Evolutionary conservation across 2,329 filamentous ascomycete genomes (phyloP), one percentile per base, ranked within the genome.

Genomic region (Penicillium sp.): DNA sequence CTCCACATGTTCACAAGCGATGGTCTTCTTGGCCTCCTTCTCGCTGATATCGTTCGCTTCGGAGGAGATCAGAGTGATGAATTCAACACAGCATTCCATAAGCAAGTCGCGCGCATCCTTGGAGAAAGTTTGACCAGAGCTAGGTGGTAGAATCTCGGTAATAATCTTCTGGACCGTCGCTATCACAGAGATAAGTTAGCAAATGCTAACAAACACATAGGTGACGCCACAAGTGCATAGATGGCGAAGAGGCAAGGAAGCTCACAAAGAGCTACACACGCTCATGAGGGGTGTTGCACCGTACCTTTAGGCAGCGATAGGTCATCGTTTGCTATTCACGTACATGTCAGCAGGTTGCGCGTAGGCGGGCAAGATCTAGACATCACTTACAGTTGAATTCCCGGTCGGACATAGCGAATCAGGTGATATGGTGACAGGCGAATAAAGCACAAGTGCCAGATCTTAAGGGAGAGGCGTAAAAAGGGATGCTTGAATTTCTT

Each of bases 11-110:
- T 99, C 94, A 75, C 91, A 96, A 13, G 93, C 93, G 67, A 99
- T 99, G 4, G 94, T 99, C 83, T 99, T 99, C 81, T 99, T 99
- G 49, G 92, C 91, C 71, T 99, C 94, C 76, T 96, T 96, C 75
- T 99, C 94, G 13, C 92, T 95, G 63, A 99, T 99, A 69, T 99
- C 94, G 76, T 99, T 99, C 61, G 94, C 94, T 79, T 99, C 93
- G 47, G 91, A 96, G n/a, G 92, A 97, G 67, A 99, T 90, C 69
- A 99, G 85, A 19, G 94, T 97, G 75, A 99, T 97, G 76, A 99
- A 99, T 76, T 99, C 94, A 70, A 99, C 93, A 71, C 94, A 99
- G 79, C 94, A 97, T 79, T 97, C 94, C 69, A 99, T 99, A 51
- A 99, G 82, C 3, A 97, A 82, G 71, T 99, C 94, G 59, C 94